Evolutionary conservation across 1,139 yeast species (phyloP), one percentile per base, ranked within the genome.

Genomic region (Scheffersomyces illinoinensis): DNA sequence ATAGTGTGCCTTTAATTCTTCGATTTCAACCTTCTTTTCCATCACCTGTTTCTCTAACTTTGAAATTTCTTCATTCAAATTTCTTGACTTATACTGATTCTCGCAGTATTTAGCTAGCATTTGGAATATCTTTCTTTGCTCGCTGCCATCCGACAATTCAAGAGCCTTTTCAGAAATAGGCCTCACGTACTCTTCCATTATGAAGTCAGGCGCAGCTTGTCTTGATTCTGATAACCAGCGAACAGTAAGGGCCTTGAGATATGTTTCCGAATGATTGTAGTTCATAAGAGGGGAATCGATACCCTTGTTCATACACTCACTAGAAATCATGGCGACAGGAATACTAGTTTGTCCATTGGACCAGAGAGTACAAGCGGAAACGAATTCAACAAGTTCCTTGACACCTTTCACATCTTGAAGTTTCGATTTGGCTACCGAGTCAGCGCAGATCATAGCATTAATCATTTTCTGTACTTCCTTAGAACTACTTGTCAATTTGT

Each of bases 71-170:
- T 80, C 84, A 49, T 72, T 76, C 18, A 82, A 68, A 1, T 75
- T 73, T 3, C 78, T 70, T 2, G 85, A 81, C 61, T 82, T 81
- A 53, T 84, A 76, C 66, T 91, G 96, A 7, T 76, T 75, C 65
- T 90, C 91, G 69, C 98, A 91, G 68, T 93, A 93, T 47, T 81
- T 78, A 0, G 93, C 98, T 65, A 90, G 82, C 3, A 81, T 76
- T 61, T 84, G 88, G 66, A 73, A 89, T 1, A 87, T 81, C 47
- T 76, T 72, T 0, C 89, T 83, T 57, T 68, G 57, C 61, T 69
- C 66, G 50, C 65, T 21, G 53, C 65, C 66, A 51, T 68, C 64
- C 26, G 67, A 58, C 8, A 58, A 60, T 1, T 62, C 55, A 0
- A 64, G 61, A 17, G 76, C 70, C 12, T 59, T 56, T 1, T 65